Percentiles rank a stretch among this genome's conserved stretches.
Evolutionary conservation across 2,329 filamentous ascomycete genomes (phyloP).

Genomic region (Podosphaera fusca): DNA sequence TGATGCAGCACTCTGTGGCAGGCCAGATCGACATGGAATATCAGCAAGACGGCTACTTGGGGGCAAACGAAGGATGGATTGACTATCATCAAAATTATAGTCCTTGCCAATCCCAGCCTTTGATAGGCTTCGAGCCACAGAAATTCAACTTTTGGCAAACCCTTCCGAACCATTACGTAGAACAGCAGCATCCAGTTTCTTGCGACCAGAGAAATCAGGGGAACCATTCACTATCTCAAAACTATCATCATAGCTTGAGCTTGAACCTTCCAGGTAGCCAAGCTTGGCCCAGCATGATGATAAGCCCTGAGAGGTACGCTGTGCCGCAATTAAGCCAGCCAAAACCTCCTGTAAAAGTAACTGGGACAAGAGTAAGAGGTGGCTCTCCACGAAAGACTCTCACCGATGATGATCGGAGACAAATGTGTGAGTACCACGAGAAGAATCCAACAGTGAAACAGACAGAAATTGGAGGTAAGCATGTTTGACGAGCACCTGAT

Average conservation of each 20-base stretch:
- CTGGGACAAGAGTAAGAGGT: conserved; percentile 24
- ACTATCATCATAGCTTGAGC: conserved; percentile 35
- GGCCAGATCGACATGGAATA: conserved; percentile 17
- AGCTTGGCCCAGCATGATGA: conserved; percentile 64
- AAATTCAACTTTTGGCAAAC: conserved; percentile 36
- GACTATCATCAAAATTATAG: conserved; percentile 21
- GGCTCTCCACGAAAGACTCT: conserved; percentile 63
- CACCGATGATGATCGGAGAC: conserved; percentile 69
- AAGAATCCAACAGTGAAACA: conserved; percentile 81
- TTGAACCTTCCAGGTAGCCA: conserved; percentile 45
- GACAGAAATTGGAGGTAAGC: conserved; percentile 73
- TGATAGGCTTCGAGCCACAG: conserved; percentile 40
- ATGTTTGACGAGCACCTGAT: background rate
- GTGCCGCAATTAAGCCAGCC: conserved; percentile 22
- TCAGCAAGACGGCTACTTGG: conserved; percentile 17
- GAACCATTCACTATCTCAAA: conserved; percentile 29
- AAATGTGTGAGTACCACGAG: conserved; percentile 86
- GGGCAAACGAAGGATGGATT: conserved; percentile 28
- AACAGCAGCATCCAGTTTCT: conserved; percentile 17
- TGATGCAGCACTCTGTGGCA: conserved; percentile 18
- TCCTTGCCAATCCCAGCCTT: conserved; percentile 39
- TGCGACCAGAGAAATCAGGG: conserved; percentile 21
- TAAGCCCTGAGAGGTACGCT: conserved; percentile 38
- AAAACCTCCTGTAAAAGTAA: conserved; percentile 21
- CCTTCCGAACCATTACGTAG: conserved; percentile 35